A percentile compares a stretch with the other conserved stretches of the same genome.
Evolutionary conservation across 805 yeast species (phyloP).

Genomic region (Brettanomyces naardenensis): DNA sequence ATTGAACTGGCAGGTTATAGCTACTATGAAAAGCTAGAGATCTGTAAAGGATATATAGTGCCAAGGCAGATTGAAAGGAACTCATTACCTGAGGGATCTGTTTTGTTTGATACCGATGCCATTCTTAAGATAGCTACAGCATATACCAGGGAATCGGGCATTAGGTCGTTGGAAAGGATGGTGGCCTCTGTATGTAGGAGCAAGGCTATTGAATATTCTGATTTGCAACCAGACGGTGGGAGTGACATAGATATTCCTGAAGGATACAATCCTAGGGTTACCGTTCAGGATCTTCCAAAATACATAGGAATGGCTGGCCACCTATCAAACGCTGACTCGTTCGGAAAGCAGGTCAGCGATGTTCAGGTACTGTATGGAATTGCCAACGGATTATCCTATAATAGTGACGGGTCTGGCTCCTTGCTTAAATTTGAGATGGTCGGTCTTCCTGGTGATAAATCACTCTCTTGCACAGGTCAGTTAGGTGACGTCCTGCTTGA

Average conservation of each 20-base stretch:
- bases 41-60: constrained; percentile 58
- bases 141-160: constrained; percentile 84
- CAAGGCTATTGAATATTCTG: constrained; percentile 66
- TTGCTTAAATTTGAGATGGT: constrained; percentile 73
- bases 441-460: constrained; percentile 43
- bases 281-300: constrained; percentile 48
- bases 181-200: constrained; percentile 73
- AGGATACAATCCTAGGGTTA: constrained; percentile 33
- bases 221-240: constrained; percentile 21
- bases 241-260: constrained; percentile 15
- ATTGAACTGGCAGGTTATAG: constrained; percentile 76
- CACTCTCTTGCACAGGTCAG: constrained; percentile 67
- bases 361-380: constrained; percentile 56
- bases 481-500: constrained; percentile 77
- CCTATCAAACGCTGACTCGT: constrained; percentile 26
- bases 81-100: constrained; percentile 43
- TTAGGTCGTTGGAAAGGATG: constrained; percentile 67
- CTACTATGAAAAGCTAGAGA: constrained; percentile 64
- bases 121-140: constrained; percentile 54
- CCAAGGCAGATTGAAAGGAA: constrained; percentile 70
- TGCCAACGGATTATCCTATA: constrained; percentile 84
- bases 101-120: constrained; percentile 43
- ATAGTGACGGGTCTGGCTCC: constrained; percentile 81
- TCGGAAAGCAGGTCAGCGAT: constrained; percentile 35
- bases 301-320: constrained; percentile 55